phyloP scores from a whole-genome alignment of 2,329 filamentous ascomycete genomes.

The Geoglossum cookeanum region DNA sequence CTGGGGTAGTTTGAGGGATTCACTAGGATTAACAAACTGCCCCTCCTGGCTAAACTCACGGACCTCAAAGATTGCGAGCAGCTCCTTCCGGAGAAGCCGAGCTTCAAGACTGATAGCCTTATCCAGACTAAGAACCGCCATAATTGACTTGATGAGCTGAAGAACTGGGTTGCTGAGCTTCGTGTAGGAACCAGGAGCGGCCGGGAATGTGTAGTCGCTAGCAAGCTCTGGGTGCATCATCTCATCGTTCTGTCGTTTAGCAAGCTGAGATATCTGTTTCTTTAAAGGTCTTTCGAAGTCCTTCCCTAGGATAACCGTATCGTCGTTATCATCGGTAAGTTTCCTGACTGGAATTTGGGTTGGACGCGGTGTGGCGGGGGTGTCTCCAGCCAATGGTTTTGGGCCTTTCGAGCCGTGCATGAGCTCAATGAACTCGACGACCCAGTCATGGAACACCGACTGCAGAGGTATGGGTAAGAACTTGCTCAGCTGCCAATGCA shows the following conservation, averaged over 20 bases:
- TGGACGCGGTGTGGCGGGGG: slow-evolving; percentile 31
- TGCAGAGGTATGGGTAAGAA: slow-evolving; percentile 71
- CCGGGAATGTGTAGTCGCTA: slow-evolving; percentile 69
- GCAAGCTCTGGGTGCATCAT: slow-evolving; percentile 76
- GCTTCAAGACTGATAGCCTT: slow-evolving; percentile 81
- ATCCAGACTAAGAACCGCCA: slow-evolving; percentile 81
- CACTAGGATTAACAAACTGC: slow-evolving; percentile 71
- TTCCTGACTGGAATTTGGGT: slow-evolving; percentile 42
- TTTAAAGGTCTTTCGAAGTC: slow-evolving; percentile 76
- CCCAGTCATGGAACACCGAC: slow-evolving; percentile 73
- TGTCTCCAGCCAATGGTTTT: slow-evolving; percentile 20
- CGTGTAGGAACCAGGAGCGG: slow-evolving; percentile 53
- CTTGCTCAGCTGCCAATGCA: slow-evolving; percentile 94
- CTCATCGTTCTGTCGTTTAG: slow-evolving; percentile 72
- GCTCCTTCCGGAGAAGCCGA: slow-evolving; percentile 69
- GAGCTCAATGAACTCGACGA: slow-evolving; percentile 82
- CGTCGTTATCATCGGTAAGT: slow-evolving; percentile 36
- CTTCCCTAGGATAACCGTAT: slow-evolving; percentile 51
- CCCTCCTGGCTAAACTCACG: slow-evolving; percentile 82
- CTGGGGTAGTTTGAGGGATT: slow-evolving; percentile 51
- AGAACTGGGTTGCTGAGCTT: slow-evolving; percentile 49
- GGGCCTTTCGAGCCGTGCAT: slow-evolving; percentile 79
- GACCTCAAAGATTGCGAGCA: slow-evolving; percentile 79
- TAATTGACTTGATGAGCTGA: slow-evolving; percentile 79
- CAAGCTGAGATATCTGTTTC: slow-evolving; percentile 66